A percentile compares a stretch with the other conserved stretches of the same genome.
Evolutionary conservation across 169 alveolate species (phyloP).

Genomic region (Plasmodium cynomolgi): DNA sequence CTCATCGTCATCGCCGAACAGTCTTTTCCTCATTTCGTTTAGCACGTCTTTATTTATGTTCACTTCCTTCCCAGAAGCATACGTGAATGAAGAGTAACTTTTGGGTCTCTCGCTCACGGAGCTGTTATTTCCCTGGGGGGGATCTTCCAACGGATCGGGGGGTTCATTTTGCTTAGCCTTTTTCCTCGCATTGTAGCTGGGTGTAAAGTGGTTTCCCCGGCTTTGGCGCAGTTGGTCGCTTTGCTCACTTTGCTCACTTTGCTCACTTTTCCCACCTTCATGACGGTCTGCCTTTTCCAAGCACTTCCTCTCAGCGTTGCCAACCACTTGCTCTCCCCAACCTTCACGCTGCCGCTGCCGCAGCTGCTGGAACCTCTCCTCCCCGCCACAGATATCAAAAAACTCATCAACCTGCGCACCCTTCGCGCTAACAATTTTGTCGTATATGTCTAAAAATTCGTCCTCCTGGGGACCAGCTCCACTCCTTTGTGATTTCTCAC

Average conservation of each 20-base stretch:
- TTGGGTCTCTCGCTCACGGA: not conserved
- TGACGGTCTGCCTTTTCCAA: not conserved
- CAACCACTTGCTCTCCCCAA: not conserved
- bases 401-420: not conserved
- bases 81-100: slow-evolving; percentile 12
- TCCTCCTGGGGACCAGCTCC: not conserved
- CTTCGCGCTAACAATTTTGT: not conserved
- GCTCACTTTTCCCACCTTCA: not conserved
- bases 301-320: not conserved
- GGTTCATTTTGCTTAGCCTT: not conserved
- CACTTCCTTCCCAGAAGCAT: slow-evolving; percentile 62
- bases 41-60: slow-evolving; percentile 39
- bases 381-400: not conserved
- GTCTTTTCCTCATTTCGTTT: slow-evolving; percentile 16
- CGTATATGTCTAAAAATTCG: slow-evolving; percentile 29
- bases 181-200: not conserved
- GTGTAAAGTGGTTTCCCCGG: not conserved
- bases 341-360: not conserved
- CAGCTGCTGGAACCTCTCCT: not conserved
- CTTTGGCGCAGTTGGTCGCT: not conserved
- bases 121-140: not conserved
- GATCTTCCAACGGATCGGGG: not conserved
- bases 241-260: not conserved
- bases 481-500: not conserved
- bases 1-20: slow-evolving; percentile 39